phyloP scores from a whole-genome alignment of 2,329 filamentous ascomycete genomes.

The Claviceps africana region DNA sequence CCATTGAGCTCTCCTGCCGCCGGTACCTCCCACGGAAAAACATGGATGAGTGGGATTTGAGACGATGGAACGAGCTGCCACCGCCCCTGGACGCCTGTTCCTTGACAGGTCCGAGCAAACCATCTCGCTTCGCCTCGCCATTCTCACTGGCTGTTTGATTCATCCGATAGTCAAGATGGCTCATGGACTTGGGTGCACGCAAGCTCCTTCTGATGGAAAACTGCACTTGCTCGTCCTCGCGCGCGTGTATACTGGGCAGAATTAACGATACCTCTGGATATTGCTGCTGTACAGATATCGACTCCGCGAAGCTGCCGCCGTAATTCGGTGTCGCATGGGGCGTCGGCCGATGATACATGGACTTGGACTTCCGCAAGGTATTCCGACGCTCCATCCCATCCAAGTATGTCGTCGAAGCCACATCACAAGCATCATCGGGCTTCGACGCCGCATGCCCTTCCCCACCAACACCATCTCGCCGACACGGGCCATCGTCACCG shows the following conservation, averaged over 20 bases:
- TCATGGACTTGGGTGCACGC: constrained; percentile 41
- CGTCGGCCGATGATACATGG: constrained; percentile 31
- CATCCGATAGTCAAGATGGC: constrained; percentile 24
- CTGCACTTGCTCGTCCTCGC: constrained; percentile 17
- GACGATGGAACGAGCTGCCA: constrained; percentile 15
- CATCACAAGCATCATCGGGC: not conserved
- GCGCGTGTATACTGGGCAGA: constrained; percentile 6
- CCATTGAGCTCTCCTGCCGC: constrained; percentile 18
- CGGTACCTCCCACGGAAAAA: constrained; percentile 28
- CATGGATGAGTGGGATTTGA: constrained; percentile 28
- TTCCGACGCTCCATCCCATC: constrained; percentile 33
- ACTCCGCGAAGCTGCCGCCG: not conserved
- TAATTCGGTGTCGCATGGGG: constrained; percentile 6
- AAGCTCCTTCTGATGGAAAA: constrained; percentile 12
- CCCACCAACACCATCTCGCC: not conserved
- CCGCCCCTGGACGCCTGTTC: constrained; percentile 20
- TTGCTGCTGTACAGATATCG: constrained; percentile 4
- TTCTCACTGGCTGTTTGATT: not conserved
- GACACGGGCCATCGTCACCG: not conserved
- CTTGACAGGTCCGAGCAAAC: constrained; percentile 22
- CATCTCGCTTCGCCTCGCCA: not conserved
- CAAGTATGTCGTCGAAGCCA: not conserved
- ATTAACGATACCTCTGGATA: constrained; percentile 4
- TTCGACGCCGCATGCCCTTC: not conserved
- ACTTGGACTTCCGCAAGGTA: constrained; percentile 39